Evolutionary conservation across 1,284 basidiomycete species (phyloP).

Genomic region (Sanghuangporus weigelae): DNA sequence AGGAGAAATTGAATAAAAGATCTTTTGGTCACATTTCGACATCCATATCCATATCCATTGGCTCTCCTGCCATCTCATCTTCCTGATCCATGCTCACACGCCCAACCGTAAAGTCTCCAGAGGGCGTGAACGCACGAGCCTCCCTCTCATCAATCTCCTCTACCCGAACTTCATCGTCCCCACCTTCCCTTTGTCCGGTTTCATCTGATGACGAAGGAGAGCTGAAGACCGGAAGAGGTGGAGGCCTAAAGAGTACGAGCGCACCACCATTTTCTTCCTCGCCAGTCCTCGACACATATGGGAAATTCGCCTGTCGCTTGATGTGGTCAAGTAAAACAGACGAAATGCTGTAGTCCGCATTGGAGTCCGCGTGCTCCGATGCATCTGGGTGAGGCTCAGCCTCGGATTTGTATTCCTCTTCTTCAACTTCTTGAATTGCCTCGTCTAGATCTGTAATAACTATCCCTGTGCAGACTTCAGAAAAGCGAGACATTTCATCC

Average conservation of each 20-base stretch:
- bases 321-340: conserved; percentile 16
- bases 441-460: conserved; percentile 19
- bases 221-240: conserved; percentile 6
- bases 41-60: conserved; percentile 17
- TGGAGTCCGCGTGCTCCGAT: conserved; percentile 15
- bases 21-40: neutral
- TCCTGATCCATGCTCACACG: conserved; percentile 4
- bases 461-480: conserved; percentile 11
- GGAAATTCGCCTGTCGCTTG: conserved; percentile 9
- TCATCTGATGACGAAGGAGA: neutral
- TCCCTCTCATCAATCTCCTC: conserved; percentile 8
- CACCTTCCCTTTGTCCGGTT: neutral
- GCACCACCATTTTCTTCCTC: conserved; percentile 3
- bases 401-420: conserved; percentile 16
- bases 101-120: neutral
- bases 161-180: neutral
- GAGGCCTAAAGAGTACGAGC: conserved; percentile 13
- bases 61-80: neutral
- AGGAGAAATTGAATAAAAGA: neutral
- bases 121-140: neutral
- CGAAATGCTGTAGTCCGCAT: conserved; percentile 17
- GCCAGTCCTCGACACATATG: neutral
- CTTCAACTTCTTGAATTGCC: conserved; percentile 10
- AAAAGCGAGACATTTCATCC: neutral
- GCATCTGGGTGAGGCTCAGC: conserved; percentile 16